Conservation (phyloP, 495 filamentous ascomycete genomes). For the Aspergillus kassunensis region DNA sequence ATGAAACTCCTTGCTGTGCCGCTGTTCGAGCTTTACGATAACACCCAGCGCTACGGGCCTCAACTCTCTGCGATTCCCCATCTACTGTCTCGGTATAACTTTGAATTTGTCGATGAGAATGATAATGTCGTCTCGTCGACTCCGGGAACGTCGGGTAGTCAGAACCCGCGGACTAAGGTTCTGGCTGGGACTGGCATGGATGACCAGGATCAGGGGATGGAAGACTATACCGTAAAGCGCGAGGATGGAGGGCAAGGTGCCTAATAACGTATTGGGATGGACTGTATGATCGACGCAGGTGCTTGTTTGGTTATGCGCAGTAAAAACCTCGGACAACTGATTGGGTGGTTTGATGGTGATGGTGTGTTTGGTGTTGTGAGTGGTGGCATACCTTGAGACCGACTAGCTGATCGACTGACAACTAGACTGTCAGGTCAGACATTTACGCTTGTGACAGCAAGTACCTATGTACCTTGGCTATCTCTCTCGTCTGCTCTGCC, state of each 20-base stretch:
- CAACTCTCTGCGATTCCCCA: conserved; percentile 96
- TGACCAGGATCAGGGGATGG: conserved; percentile 42
- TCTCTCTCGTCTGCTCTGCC: neutral
- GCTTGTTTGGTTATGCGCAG: neutral
- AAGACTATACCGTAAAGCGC: conserved; percentile 28
- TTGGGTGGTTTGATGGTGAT: neutral
- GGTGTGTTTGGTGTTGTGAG: neutral
- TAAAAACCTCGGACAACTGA: neutral
- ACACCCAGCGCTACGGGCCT: conserved; percentile 89
- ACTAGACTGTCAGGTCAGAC: too few species aligned
- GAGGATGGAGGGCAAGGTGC: conserved; percentile 17
- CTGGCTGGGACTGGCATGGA: conserved; percentile 60
- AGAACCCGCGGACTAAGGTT: conserved; percentile 62
- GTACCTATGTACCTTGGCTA: too few species aligned
- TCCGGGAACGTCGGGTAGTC: conserved; percentile 57
- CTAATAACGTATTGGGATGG: neutral
- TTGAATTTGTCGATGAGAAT: conserved; percentile 96
- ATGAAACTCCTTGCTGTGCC: conserved; percentile 98
- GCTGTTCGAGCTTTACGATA: conserved; percentile 96
- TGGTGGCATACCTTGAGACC: neutral
- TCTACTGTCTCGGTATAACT: conserved; percentile 88
- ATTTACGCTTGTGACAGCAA: too few species aligned
- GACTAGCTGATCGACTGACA: too few species aligned
- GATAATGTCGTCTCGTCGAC: conserved; percentile 84
- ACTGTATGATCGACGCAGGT: neutral